phyloP scores from a whole-genome alignment of 371 early-diverging fungal species.

The Mucor plumbeus region DNA sequence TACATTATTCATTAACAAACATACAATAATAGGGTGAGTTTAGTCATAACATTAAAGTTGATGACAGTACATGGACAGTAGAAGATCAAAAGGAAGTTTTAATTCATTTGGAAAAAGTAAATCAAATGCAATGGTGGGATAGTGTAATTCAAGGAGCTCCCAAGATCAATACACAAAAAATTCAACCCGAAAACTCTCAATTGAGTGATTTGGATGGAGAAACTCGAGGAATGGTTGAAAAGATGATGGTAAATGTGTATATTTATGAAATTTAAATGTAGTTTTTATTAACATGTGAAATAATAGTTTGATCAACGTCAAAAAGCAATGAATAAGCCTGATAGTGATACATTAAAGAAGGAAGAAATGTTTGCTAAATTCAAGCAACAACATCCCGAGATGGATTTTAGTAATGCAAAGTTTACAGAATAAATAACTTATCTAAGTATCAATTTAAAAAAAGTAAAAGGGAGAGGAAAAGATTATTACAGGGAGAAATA shows the following conservation, averaged over 20 bases:
- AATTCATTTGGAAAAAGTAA: constrained; percentile 86
- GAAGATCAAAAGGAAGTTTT: constrained; percentile 74
- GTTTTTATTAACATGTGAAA: background rate
- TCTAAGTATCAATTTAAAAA: background rate
- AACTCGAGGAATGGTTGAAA: constrained; percentile 87
- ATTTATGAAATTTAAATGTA: background rate
- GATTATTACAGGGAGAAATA: constrained; percentile 12
- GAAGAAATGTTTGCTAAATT: constrained; percentile 81
- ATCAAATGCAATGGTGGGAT: constrained; percentile 92
- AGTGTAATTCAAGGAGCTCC: constrained; percentile 83
- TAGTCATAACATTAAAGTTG: constrained; percentile 72
- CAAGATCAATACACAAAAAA: constrained; percentile 87
- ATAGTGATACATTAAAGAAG: constrained; percentile 85
- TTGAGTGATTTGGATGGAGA: constrained; percentile 90
- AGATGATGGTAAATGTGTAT: constrained; percentile 68
- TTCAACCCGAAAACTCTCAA: constrained; percentile 91
- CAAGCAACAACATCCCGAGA: constrained; percentile 63
- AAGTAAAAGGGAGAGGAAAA: background rate
- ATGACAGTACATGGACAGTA: constrained; percentile 88
- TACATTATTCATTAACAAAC: background rate
- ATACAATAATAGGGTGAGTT: constrained; percentile 65
- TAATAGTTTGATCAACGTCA: constrained; percentile 90
- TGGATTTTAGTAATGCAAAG: constrained; percentile 55
- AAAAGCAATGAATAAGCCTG: constrained; percentile 81
- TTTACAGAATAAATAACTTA: constrained; percentile 20